phyloP scores from a whole-genome alignment of 805 yeast genomes.

The Yarrowia sp. region DNA sequence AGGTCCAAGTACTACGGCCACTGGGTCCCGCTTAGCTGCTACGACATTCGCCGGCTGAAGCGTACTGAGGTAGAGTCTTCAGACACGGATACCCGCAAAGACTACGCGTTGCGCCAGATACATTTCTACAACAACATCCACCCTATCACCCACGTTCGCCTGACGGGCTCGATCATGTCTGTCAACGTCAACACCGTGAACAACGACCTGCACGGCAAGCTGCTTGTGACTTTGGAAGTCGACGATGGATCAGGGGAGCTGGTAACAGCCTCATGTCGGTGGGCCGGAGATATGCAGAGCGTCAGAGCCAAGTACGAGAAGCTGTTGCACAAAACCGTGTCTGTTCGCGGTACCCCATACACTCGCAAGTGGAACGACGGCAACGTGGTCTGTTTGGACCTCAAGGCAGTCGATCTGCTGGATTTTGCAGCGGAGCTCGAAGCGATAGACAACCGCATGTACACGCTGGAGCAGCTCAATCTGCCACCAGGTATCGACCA shows the following conservation, averaged over 20 bases:
- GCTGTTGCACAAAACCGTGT: conserved; percentile 2
- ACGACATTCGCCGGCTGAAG: background rate
- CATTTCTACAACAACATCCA: conserved; percentile 2
- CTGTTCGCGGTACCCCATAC: conserved; percentile 3
- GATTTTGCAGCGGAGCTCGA: background rate
- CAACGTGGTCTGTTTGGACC: background rate
- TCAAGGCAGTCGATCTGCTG: background rate
- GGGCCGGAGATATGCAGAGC: background rate
- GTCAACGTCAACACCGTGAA: background rate
- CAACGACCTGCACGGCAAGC: background rate
- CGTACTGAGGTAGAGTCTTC: background rate
- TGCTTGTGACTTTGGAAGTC: background rate
- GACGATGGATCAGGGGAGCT: conserved; percentile 13
- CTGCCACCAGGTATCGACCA: background rate
- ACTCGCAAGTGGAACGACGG: background rate
- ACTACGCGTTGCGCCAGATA: background rate
- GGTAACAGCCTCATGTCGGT: background rate
- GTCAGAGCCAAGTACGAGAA: background rate
- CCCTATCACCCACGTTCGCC: conserved; percentile 16
- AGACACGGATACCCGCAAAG: background rate
- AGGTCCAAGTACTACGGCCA: conserved; percentile 19
- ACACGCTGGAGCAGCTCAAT: conserved; percentile 3
- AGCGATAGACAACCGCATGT: conserved; percentile 4
- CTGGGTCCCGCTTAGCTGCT: conserved; percentile 19
- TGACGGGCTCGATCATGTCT: background rate